Evolutionary conservation across 495 filamentous ascomycete genomes (phyloP), one percentile per base, ranked within the genome.

Genomic region (Trichoderma gamsii): DNA sequence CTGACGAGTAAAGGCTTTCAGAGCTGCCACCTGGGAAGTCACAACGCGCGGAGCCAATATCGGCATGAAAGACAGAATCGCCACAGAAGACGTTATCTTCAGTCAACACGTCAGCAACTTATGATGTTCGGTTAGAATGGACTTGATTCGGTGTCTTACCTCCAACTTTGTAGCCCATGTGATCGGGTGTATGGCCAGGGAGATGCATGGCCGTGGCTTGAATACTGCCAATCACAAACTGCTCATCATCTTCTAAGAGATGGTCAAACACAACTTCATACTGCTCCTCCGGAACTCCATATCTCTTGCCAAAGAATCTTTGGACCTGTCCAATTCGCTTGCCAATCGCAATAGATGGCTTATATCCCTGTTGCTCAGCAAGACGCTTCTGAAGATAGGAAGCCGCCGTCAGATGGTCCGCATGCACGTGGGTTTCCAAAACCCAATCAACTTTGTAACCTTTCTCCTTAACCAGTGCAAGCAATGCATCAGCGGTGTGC

Each of bases 121-220:
- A 27, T 16, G 18, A 8, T 4, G 3, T 1, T 25, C 51, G 18
- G n/a, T n/a, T n/a, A n/a, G 29, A 29, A 61, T 59, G 4, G 3
- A 12, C n/a, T 23, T 41, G 49, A 64, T 18, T 43, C 9, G 23
- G 4, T 18, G 6, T 70, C 71, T 56, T 65, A 77, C 82, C 72
- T 67, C 85, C 86, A 68, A 88, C 80, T 27, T 74, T 69, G 70
- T 88, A 89, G 0, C 87, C 87, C 21, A 88, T 68, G 71, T 88
- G 86, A 69, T 89, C 86, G 0, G 85, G 85, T 2, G 85, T 89
- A 70, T 89, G 86, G 0, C 86, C 86, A 0, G 86, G 86, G 1
- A 89, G 76, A 73, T 87, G 84, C 1, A 87, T 70, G 0, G 79
- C 83, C 25, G 70, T 79, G 0, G 72, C 83, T 12, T 73, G 70